Base-by-base conservation (phyloP, 805 yeast genomes). In the Ogataea siamensis region DNA sequence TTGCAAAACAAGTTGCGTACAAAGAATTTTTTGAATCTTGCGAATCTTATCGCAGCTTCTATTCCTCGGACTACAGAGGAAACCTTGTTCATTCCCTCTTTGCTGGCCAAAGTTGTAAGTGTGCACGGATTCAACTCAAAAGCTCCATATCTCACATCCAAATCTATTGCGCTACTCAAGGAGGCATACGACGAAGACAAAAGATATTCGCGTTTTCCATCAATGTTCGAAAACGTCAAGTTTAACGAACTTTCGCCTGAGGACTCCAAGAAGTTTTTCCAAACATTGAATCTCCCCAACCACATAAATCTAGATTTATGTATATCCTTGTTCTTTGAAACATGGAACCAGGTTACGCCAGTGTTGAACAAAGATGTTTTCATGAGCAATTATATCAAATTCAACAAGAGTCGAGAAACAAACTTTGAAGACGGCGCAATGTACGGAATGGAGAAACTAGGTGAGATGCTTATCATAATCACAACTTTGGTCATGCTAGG, bases 1-100 rank as follows among this genome's bases (percentile, higher is more conserved):
- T 61, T 67, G 30, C 70, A 71, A 38, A 70, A 71, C 43, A 64
- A 59, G 33, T 60, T 67, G 39, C 60, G 70, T 18, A 68, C 74
- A 22, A 63, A 62, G 33, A 63, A 69, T 45, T 66, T 70, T 30
- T 51, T 70, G 31, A 73, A 71, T 49, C 55, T 76, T 34, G 76
- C 81, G 1, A 71, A 71, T 15, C 57, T 76, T 18, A 87, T 83
- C 5, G 86, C 91, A 0, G 71, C 83, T 43, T 75, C 91, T 0
- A 73, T 82, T 7, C 93, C 91, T 5, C 66, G 93, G 54, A 74
- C 84, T 12, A 83, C 91, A 0, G 89, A 82, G 50, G 93, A 84
- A 54, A 83, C 87, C 0, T 62, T 84, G 28, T 81, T 83, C 50
- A 77, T 82, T 24, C 91, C 93, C 0, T 78, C 85, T 6, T 59